These are phyloP conservation scores for Oxytropis ochrocephala DNA, from an alignment of 306 rosid genomes.

Conservation along the genomic window DNA sequence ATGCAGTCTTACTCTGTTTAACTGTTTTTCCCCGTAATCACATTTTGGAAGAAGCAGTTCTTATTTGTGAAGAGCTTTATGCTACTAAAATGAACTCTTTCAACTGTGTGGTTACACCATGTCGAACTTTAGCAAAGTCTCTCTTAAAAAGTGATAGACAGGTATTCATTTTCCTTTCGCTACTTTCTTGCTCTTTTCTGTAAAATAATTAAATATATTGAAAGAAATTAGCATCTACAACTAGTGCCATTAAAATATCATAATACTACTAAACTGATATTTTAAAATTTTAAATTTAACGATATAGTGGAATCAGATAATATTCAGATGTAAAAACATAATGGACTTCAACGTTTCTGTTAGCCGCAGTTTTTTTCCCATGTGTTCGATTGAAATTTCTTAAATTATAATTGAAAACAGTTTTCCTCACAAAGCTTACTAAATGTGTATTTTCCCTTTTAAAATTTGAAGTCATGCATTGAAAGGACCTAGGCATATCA, in stretches of 20 bases:
- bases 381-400: neutral
- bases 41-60: slow-evolving; percentile 75
- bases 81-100: slow-evolving; percentile 48
- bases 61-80: slow-evolving; percentile 76
- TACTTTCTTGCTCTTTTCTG: neutral
- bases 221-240: neutral
- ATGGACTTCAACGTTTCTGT: slow-evolving; percentile 5
- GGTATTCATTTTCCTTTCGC: slow-evolving; percentile 38
- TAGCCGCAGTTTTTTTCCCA: neutral
- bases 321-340: neutral
- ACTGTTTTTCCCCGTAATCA: slow-evolving; percentile 74
- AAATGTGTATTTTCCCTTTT: neutral
- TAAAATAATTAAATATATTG: neutral
- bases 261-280: neutral
- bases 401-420: neutral
- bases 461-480: no score
- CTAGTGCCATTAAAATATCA: neutral
- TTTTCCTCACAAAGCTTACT: neutral
- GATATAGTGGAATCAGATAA: neutral
- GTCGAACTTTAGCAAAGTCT: slow-evolving; percentile 72
- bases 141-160: slow-evolving; percentile 83
- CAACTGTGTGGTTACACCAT: slow-evolving; percentile 57
- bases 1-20: slow-evolving; percentile 67
- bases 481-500: no score
- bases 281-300: slow-evolving; percentile 2